Percentiles rank a stretch among this genome's conserved stretches.
Evolutionary conservation across 331 rosid species (phyloP).

Genomic region (Spiraea crenata): DNA sequence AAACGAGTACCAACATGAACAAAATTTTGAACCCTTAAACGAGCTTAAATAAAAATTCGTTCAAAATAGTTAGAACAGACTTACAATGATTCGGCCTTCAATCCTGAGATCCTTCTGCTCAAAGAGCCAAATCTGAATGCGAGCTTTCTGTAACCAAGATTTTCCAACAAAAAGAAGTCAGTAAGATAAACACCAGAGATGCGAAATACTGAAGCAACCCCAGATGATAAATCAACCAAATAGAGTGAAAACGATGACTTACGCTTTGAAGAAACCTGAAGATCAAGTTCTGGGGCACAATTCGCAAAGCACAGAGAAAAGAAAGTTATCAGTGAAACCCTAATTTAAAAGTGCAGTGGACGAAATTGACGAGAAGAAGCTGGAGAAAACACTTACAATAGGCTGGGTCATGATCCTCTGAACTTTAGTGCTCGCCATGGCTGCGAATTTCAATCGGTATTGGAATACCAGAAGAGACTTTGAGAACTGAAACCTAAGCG

Average conservation of each 20-base stretch:
- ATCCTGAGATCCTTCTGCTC: constrained; percentile 79
- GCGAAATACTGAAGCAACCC: neutral
- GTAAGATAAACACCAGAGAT: neutral
- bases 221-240: constrained; percentile 3
- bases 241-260: constrained; percentile 23
- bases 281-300: constrained; percentile 62
- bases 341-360: neutral
- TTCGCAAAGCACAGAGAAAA: neutral
- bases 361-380: neutral
- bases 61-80: constrained; percentile 7
- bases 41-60: neutral
- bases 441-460: constrained; percentile 11
- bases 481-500: neutral
- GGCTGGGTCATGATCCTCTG: constrained; percentile 91
- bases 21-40: neutral
- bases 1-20: neutral
- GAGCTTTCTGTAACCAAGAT: constrained; percentile 54
- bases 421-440: constrained; percentile 91
- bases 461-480: neutral
- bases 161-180: neutral
- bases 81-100: constrained; percentile 76
- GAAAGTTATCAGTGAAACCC: neutral
- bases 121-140: constrained; percentile 83
- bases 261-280: constrained; percentile 84
- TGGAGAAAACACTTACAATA: constrained; percentile 38